A percentile compares a stretch with the other conserved stretches of the same genome.
These are phyloP conservation scores for Coemansia biformis DNA, from an alignment of 192 early-diverging fungal species.

Conservation along the genomic window DNA sequence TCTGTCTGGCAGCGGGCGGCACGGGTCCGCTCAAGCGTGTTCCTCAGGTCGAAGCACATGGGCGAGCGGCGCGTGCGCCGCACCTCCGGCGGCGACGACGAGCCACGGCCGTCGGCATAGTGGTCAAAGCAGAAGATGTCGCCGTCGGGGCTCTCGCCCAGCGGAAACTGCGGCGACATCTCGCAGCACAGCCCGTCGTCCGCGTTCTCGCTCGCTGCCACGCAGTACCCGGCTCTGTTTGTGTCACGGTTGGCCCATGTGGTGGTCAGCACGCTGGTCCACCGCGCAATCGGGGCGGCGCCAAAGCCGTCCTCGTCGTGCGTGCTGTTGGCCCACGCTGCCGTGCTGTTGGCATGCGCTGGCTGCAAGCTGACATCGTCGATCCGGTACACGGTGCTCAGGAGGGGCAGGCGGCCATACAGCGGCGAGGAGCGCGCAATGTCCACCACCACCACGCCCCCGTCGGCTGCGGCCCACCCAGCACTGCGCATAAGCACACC, in stretches of 20 bases:
- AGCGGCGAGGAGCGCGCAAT: conserved; percentile 24
- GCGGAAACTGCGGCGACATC: conserved; percentile 26
- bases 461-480: conserved; percentile 10
- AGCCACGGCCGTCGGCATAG: background rate
- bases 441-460: conserved; percentile 27
- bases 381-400: conserved; percentile 19
- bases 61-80: background rate
- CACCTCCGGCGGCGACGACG: too few relatives aligned
- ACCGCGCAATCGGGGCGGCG: conserved; percentile 15
- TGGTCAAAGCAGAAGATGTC: conserved; percentile 32
- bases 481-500: conserved; percentile 4
- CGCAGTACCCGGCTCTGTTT: conserved; percentile 18
- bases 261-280: conserved; percentile 25
- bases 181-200: conserved; percentile 48
- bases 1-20: conserved; percentile 14
- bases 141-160: conserved; percentile 44
- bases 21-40: conserved; percentile 11
- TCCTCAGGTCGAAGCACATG: conserved; percentile 33
- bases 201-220: conserved; percentile 5
- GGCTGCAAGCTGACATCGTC: conserved; percentile 24
- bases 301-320: conserved; percentile 1
- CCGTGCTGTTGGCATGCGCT: background rate
- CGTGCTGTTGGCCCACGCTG: background rate
- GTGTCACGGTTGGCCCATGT: conserved; percentile 19
- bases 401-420: conserved; percentile 16